Evolutionary conservation across 805 yeast genomes (phyloP).

Genomic region (Cyberlindnera mycetangii): DNA sequence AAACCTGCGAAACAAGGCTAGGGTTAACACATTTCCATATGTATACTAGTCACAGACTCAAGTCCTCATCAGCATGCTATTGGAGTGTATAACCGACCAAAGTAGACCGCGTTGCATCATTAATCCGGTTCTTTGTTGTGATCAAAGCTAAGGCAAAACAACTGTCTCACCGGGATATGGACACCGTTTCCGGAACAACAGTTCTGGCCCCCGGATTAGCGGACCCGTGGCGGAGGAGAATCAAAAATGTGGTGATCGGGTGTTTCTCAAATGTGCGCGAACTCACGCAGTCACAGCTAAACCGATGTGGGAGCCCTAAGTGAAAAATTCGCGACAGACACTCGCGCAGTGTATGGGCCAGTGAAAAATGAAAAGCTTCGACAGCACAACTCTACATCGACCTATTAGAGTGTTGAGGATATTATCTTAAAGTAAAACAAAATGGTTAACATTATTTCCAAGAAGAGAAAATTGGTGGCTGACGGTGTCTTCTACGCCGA

Average conservation of each 20-base stretch:
- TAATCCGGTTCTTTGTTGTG: neutral
- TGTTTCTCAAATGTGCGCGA: too few species aligned
- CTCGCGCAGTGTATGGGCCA: neutral
- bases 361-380: constrained; percentile 11
- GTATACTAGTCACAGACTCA: too few species aligned
- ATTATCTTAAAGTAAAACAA: constrained; percentile 13
- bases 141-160: neutral
- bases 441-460: constrained; percentile 60
- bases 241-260: neutral
- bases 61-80: too few species aligned
- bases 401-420: neutral
- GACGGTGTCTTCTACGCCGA: constrained; percentile 99
- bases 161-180: neutral
- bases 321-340: neutral
- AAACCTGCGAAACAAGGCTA: too few species aligned
- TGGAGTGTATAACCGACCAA: too few species aligned
- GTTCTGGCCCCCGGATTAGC: too few species aligned
- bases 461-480: constrained; percentile 99
- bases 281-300: constrained; percentile 1
- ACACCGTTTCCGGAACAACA: too few species aligned
- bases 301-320: neutral
- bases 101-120: too few species aligned
- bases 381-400: neutral
- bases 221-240: too few species aligned
- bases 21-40: too few species aligned